Evolutionary conservation across 2,329 filamentous ascomycete genomes (phyloP).

Genomic region (Botrytis elliptica): DNA sequence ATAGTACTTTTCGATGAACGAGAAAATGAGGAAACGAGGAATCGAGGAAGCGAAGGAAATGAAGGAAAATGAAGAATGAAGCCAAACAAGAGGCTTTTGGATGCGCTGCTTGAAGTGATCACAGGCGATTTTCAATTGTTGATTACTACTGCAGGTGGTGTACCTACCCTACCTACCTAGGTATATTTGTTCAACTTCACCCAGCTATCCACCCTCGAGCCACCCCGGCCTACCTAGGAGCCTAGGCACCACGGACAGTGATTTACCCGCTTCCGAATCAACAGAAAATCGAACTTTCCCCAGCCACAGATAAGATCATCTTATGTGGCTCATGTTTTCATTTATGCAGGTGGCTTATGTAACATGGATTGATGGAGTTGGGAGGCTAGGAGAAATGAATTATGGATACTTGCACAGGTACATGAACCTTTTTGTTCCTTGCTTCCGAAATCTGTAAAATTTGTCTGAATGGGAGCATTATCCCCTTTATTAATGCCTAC

Average conservation of each 20-base stretch:
- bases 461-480: background rate
- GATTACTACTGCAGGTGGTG: background rate
- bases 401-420: slow-evolving; percentile 2
- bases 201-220: too few relatives aligned
- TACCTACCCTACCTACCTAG: too few relatives aligned
- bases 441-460: background rate
- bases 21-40: background rate
- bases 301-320: slow-evolving; percentile 5
- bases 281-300: background rate
- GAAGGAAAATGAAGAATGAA: background rate
- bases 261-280: background rate
- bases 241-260: background rate
- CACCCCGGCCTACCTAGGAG: too few relatives aligned
- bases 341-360: background rate
- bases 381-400: slow-evolving; percentile 8
- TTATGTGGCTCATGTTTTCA: background rate
- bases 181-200: too few relatives aligned
- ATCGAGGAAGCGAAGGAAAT: background rate
- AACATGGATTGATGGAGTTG: background rate
- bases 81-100: too few relatives aligned
- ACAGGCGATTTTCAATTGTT: background rate
- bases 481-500: background rate
- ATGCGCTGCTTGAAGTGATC: background rate
- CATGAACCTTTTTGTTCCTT: background rate
- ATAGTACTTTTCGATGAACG: background rate